phyloP scores from a whole-genome alignment of 306 rosid genomes.

The Heteromeles arbutifolia region DNA sequence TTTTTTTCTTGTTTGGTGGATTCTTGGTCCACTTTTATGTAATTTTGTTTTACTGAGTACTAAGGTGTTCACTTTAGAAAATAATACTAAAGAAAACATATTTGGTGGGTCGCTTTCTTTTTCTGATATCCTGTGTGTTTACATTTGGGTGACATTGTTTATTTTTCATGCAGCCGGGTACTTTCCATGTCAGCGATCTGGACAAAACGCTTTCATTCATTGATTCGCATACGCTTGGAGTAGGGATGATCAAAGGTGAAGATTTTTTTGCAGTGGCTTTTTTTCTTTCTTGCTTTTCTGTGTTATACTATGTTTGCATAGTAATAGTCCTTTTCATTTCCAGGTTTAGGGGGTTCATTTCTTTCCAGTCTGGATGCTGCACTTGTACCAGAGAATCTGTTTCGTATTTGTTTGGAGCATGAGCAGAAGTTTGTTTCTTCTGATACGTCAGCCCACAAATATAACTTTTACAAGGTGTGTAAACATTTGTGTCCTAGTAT shows the following conservation, averaged over 20 bases:
- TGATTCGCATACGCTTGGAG: slow-evolving; percentile 60
- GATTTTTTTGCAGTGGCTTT: not conserved
- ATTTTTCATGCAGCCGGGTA: slow-evolving; percentile 52
- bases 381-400: slow-evolving; percentile 72
- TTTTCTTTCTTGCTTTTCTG: not conserved
- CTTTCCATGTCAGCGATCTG: slow-evolving; percentile 39
- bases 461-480: slow-evolving; percentile 79
- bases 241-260: slow-evolving; percentile 49
- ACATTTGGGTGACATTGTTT: not conserved
- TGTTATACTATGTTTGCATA: not conserved
- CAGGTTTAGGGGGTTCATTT: slow-evolving; percentile 48
- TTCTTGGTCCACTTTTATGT: not conserved
- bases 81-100: not conserved
- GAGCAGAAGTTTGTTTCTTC: slow-evolving; percentile 37
- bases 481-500: not conserved
- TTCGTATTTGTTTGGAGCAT: slow-evolving; percentile 68
- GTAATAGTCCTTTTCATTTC: not conserved
- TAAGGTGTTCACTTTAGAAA: not conserved
- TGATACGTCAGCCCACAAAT: slow-evolving; percentile 35
- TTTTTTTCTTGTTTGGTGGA: not conserved
- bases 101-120: not conserved
- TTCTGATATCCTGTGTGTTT: not conserved
- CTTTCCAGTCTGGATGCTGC: slow-evolving; percentile 55
- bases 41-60: not conserved
- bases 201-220: slow-evolving; percentile 54